Base-by-base conservation (phyloP, 148 eudicot genomes). In the Cornus florida region DNA sequence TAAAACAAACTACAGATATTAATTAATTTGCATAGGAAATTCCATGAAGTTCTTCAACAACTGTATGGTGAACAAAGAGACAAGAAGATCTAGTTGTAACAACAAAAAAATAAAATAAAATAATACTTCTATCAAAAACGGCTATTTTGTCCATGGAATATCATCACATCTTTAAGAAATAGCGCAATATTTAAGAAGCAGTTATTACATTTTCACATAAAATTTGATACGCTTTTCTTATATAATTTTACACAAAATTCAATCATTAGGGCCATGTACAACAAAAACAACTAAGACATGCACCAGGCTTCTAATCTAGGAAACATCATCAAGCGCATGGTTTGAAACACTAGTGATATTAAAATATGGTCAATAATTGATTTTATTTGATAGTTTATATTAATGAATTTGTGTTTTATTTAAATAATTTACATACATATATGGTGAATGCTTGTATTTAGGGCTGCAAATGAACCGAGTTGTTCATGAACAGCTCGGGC, bases 1-100 rank as follows among this genome's bases (percentile, higher is more conserved):
- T 72, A 38, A 77, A 53, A 71, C 75, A 76, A 60, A 46, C 11
- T 48, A 67, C 20, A 60, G 67, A 35, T 33, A 65, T 14, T 73
- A 73, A 22, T 16, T 10, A 59, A 70, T 19, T 64, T 39, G 20
- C 14, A 19, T 60, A 23, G 8, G 5, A 23, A n/a, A 16, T 50
- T 72, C 17, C 7, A 72, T 23, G 23, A 3, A 73, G 59, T 56
- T 33, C 32, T 6, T 76, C 28, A 14, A 24, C 6, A 60, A 50
- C 33, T 48, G n/a, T 50, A 24, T 11, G 2, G 28, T 66, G 65
- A 6, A 76, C 16, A 70, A 70, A 14, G 28, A n/a, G n/a, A n/a
- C n/a, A n/a, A n/a, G n/a, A n/a, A n/a, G 38, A 16, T 11, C 1
- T 33, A 41, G 43, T 66, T 41, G 14, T 23, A 16, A 23, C 62